Percentiles rank a stretch among this genome's conserved stretches.
These are phyloP conservation scores for Tremella mesenterica DNA, from an alignment of 768 basidiomycete genomes.

Conservation along the genomic window DNA sequence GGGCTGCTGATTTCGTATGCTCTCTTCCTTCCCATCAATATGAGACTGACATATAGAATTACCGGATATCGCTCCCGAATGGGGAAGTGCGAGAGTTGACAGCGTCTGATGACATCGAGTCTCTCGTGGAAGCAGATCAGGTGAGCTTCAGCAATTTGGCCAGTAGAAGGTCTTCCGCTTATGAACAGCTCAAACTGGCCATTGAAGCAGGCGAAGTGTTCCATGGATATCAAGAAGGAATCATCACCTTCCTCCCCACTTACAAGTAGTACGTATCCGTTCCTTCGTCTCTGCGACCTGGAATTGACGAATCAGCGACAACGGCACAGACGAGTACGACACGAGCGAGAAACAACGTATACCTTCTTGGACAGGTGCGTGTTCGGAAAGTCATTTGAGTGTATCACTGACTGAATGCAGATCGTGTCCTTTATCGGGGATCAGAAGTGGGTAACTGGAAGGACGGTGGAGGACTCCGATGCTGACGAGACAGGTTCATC, in stretches of 20 bases:
- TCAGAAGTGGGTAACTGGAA: conserved; percentile 36
- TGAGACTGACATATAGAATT: conserved; percentile 51
- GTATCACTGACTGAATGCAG: conserved; percentile 46
- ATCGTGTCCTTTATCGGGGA: conserved; percentile 86
- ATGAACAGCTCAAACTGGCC: conserved; percentile 57
- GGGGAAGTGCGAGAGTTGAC: conserved; percentile 65
- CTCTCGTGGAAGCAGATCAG: conserved; percentile 75
- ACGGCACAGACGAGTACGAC: conserved; percentile 69
- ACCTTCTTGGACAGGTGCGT: conserved; percentile 90
- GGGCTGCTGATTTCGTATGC: conserved; percentile 71
- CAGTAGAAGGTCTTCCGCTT: background rate
- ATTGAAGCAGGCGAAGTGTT: conserved; percentile 72
- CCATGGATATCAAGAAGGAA: conserved; percentile 75
- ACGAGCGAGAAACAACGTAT: conserved; percentile 92
- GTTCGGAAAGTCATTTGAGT: conserved; percentile 11
- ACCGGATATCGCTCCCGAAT: conserved; percentile 81
- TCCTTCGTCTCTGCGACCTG: too few species aligned
- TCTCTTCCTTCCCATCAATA: background rate
- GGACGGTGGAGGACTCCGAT: background rate
- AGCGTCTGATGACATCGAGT: conserved; percentile 58
- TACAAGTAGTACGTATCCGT: conserved; percentile 72
- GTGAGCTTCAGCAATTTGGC: conserved; percentile 47
- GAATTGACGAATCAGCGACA: conserved; percentile 37
- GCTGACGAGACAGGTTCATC: conserved; percentile 50
- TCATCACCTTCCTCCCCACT: conserved; percentile 82